Base-by-base conservation (phyloP, 345 rosid species). In the Salix purpurea region DNA sequence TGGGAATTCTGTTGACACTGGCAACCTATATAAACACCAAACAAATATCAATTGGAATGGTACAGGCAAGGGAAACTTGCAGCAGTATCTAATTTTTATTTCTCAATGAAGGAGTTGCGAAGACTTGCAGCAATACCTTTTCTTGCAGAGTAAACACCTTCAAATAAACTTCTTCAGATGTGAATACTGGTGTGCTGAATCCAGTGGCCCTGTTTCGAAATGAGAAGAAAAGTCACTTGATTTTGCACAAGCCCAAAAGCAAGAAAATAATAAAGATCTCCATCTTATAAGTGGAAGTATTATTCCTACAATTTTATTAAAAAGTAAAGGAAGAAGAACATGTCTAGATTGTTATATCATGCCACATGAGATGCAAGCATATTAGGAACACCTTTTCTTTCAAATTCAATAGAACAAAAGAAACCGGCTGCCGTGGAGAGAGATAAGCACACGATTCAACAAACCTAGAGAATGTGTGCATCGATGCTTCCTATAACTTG, bases 111-210 rank as follows among this genome's bases (percentile, higher is more conserved):
- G 18, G 24, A 2, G 9, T 37, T 5, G 26, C 34, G 23, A 24
- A 39, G 14, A 23, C 12, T 37, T 40, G 71, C 28, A 39, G 64
- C 6, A 21, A 21, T 90, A 96, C 99, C 98, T 92, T 88, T 74
- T 91, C 96, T 82, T 96, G 97, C 72, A 96, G 86, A 68, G 74
- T 64, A 30, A 86, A 81, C 52, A 92, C 76, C 81, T 91, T 92
- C 24, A 28, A 74, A 60, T 90, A 87, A 13, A 96, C 89, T 84
- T 96, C 97, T 19, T 88, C 91, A 4, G 99, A 94, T 60, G 93
- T 92, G 85, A 94, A 87, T 34, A 77, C 95, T 4, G 95, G 92
- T 37, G 80, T 83, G 85, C 81, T 86, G 84, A 76, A 85, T 72
- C 77, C 85, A 40, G 98, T 80, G 39, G 83, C 84, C 84, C 99